A percentile compares a stretch with the other conserved stretches of the same genome.
These are phyloP conservation scores for Vitis hybrid DNA, from an alignment of 177 flowering plant genomes.

Conservation along the genomic window DNA sequence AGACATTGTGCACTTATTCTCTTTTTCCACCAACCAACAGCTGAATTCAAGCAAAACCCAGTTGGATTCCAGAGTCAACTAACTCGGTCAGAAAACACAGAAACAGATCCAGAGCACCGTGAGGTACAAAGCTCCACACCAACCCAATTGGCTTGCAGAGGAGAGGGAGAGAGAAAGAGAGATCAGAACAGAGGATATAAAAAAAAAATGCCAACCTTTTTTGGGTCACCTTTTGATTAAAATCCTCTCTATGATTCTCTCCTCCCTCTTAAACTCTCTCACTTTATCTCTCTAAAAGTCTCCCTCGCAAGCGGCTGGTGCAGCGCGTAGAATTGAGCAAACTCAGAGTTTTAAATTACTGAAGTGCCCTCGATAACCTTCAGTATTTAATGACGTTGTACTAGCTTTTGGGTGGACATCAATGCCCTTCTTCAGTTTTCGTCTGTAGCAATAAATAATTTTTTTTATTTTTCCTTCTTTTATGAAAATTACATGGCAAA, in stretches of 20 bases:
- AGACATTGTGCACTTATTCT: conserved; percentile 35
- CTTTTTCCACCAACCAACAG: conserved; percentile 5
- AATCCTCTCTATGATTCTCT: background rate
- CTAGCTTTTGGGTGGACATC: too few species aligned
- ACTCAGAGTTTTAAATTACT: too few species aligned
- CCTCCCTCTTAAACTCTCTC: background rate
- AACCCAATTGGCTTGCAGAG: background rate
- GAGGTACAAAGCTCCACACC: background rate
- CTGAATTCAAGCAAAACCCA: conserved; percentile 19
- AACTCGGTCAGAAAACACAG: conserved; percentile 6
- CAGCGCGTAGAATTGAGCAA: too few species aligned
- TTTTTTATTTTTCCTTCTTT: too few species aligned
- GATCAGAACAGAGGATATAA: background rate
- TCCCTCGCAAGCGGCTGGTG: background rate
- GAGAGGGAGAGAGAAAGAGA: background rate
- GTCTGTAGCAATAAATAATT: too few species aligned
- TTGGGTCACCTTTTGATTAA: too few species aligned
- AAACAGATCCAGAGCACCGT: conserved; percentile 13
- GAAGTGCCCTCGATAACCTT: too few species aligned
- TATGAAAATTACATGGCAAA: too few species aligned
- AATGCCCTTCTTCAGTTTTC: too few species aligned
- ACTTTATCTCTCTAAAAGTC: background rate
- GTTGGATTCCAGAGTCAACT: conserved; percentile 15
- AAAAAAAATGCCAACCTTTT: background rate
- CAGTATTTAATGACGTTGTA: too few species aligned